A percentile compares a stretch with the other conserved stretches of the same genome.
These are phyloP conservation scores for Xylaria telfairii DNA, from an alignment of 495 filamentous ascomycete species.

Conservation along the genomic window DNA sequence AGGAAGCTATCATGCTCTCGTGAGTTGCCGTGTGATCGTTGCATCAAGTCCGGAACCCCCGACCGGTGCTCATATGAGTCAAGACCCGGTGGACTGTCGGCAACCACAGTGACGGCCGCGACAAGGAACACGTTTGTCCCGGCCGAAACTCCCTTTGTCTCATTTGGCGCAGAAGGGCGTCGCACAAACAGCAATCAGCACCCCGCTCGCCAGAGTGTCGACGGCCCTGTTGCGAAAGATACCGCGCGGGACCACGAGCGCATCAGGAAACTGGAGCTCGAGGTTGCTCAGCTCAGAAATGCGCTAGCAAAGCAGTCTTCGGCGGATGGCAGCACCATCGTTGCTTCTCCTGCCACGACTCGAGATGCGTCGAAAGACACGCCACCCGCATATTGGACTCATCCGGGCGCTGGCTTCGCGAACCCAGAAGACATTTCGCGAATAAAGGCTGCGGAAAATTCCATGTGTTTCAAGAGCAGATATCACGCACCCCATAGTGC, in stretches of 20 bases:
- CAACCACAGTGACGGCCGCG: conserved; percentile 2
- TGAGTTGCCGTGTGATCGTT: conserved; percentile 58
- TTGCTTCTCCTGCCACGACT: conserved; percentile 38
- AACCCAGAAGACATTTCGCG: conserved; percentile 47
- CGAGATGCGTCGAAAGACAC: conserved; percentile 39
- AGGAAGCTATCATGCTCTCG: conserved; percentile 59
- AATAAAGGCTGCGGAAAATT: conserved; percentile 42
- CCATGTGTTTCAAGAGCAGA: conserved; percentile 48
- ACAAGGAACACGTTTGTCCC: conserved; percentile 26
- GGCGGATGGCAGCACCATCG: conserved; percentile 42
- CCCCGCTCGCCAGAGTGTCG: conserved; percentile 33
- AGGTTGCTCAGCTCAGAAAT: conserved; percentile 53
- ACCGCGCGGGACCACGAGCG: conserved; percentile 49
- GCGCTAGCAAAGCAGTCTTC: conserved; percentile 48
- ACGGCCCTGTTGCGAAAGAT: conserved; percentile 28
- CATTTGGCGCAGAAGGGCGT: conserved; percentile 29
- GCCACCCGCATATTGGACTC: conserved; percentile 32
- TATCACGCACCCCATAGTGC: conserved; percentile 58
- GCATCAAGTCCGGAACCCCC: conserved; percentile 56
- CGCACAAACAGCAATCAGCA: conserved; percentile 33
- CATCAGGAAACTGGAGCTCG: conserved; percentile 56
- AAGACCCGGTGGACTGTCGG: conserved; percentile 41
- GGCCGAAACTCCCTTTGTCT: conserved; percentile 16
- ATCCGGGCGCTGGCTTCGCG: conserved; percentile 35
- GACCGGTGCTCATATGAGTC: conserved; percentile 58